A percentile compares a stretch with the other conserved stretches of the same genome.
Evolutionary conservation across 495 filamentous ascomycete species (phyloP).

Genomic region (Neurospora hispaniola): DNA sequence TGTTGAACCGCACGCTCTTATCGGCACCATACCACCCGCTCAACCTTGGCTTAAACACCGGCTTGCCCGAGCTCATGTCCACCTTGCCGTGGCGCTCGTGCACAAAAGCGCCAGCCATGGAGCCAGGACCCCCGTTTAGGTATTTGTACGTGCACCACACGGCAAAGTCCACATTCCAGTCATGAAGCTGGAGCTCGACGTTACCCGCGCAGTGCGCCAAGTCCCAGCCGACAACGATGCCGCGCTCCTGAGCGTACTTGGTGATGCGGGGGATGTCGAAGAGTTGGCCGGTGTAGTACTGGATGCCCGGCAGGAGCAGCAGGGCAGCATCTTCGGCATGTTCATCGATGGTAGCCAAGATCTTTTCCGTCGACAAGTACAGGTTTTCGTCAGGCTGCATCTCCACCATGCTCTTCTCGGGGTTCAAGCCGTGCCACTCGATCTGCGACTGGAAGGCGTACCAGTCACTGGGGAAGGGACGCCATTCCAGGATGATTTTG

Average conservation of each 20-base stretch:
- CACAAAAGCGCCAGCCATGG: constrained; percentile 75
- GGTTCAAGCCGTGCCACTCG: constrained; percentile 54
- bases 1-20: constrained; percentile 61
- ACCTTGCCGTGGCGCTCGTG: constrained; percentile 59
- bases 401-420: constrained; percentile 57
- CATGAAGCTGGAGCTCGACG: constrained; percentile 66
- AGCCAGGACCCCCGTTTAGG: constrained; percentile 77
- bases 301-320: constrained; percentile 76
- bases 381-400: constrained; percentile 49
- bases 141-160: constrained; percentile 97
- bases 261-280: constrained; percentile 81
- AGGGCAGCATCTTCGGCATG: constrained; percentile 68
- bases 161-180: constrained; percentile 93
- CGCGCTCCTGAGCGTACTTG: constrained; percentile 57
- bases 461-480: constrained; percentile 88
- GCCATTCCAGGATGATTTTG: constrained; percentile 83
- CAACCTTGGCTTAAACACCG: constrained; percentile 35
- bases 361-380: constrained; percentile 54
- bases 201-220: constrained; percentile 90
- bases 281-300: constrained; percentile 87
- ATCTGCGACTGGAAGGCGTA: constrained; percentile 86
- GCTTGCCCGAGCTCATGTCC: constrained; percentile 20
- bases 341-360: constrained; percentile 66
- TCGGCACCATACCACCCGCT: constrained; percentile 80
- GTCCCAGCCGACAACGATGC: constrained; percentile 82